These are phyloP conservation scores for Pseudocercospora eumusae DNA, from an alignment of 2,329 filamentous ascomycete genomes.

Conservation along the genomic window DNA sequence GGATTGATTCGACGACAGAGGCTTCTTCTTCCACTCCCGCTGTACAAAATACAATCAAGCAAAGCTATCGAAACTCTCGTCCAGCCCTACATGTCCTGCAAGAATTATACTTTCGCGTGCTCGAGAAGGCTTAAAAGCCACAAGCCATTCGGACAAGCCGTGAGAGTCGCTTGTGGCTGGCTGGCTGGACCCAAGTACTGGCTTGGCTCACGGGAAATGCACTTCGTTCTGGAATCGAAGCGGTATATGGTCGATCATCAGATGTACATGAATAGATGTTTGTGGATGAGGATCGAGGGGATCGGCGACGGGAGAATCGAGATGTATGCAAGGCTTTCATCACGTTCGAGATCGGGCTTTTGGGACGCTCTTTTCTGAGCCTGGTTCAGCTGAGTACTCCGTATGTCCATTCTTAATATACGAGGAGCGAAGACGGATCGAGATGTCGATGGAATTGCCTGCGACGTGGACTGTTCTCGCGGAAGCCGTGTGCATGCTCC, in stretches of 20 bases:
- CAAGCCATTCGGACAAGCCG: constrained; percentile 7
- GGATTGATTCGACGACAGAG: no score
- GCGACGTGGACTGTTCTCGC: no score
- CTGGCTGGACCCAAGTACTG: background rate
- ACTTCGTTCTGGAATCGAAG: background rate
- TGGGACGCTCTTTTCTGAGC: background rate
- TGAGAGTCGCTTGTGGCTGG: background rate
- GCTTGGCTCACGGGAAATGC: background rate
- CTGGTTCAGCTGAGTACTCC: background rate
- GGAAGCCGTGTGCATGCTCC: no score
- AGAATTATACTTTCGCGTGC: background rate
- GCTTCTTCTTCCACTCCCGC: background rate
- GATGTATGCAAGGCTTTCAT: background rate
- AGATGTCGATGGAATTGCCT: background rate
- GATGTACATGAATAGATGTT: background rate
- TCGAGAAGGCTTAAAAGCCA: constrained; percentile 1
- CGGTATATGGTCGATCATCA: no score
- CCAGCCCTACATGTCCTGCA: constrained; percentile 1
- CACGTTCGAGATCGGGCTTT: background rate
- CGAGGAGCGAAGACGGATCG: background rate
- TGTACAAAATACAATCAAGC: no score
- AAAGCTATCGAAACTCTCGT: constrained; percentile 1
- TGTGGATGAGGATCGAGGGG: background rate
- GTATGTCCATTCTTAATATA: background rate
- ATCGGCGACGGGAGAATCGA: background rate